Evolutionary conservation across 371 early-diverging fungal genomes (phyloP).

Genomic region (Actinomortierella ambigua): DNA sequence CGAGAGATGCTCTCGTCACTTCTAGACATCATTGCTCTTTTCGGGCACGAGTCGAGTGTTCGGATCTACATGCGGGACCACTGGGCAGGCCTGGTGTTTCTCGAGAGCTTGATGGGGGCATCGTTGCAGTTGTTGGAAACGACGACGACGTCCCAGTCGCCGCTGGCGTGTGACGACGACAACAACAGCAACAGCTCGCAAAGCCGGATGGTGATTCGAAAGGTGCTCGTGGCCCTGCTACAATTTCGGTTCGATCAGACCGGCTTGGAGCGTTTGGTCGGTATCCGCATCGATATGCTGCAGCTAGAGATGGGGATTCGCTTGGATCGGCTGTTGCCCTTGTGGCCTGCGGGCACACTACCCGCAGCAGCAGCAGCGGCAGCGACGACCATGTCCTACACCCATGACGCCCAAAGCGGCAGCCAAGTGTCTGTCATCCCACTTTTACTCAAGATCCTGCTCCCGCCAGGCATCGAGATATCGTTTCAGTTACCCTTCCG

Average conservation of each 20-base stretch:
- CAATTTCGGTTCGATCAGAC: constrained; percentile 29
- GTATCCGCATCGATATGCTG: neutral
- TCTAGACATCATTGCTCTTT: constrained; percentile 18
- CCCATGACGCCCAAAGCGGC: too few species aligned
- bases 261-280: constrained; percentile 16
- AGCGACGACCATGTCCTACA: too few species aligned
- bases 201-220: constrained; percentile 5
- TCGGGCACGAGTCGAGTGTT: constrained; percentile 34
- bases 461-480: too few species aligned
- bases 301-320: too few species aligned
- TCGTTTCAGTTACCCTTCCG: too few species aligned
- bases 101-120: constrained; percentile 18
- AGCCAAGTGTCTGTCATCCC: too few species aligned
- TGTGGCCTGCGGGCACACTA: too few species aligned
- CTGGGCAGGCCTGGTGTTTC: constrained; percentile 22
- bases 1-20: constrained; percentile 3
- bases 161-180: too few species aligned
- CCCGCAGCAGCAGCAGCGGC: too few species aligned
- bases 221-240: constrained; percentile 14
- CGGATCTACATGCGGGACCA: constrained; percentile 39
- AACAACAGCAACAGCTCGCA: constrained; percentile 5
- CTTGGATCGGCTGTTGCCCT: too few species aligned
- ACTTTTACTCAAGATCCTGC: too few species aligned
- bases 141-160: neutral
- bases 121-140: constrained; percentile 10